A percentile compares a stretch with the other conserved stretches of the same genome.
Conservation (phyloP, 306 rosid species). For the Prunus davidiana region DNA sequence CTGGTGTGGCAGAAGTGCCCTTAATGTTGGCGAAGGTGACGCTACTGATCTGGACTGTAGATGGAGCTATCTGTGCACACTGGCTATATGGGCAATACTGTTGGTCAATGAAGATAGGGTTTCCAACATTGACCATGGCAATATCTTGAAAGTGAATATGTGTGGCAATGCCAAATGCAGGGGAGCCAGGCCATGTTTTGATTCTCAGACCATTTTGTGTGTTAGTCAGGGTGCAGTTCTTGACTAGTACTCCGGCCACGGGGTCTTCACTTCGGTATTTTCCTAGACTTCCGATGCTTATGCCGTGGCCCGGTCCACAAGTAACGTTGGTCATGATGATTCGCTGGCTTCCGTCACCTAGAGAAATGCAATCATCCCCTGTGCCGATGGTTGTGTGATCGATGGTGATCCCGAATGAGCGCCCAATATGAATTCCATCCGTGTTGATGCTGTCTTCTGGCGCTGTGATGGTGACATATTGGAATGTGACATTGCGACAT, state of each 20-base stretch:
- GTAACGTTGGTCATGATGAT: constrained; percentile 16
- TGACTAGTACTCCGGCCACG: constrained; percentile 19
- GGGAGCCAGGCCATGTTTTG: constrained; percentile 43
- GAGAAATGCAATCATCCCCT: constrained; percentile 53
- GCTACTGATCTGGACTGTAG: not conserved
- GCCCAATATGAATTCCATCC: constrained; percentile 51
- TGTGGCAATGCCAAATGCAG: not conserved
- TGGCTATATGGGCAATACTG: constrained; percentile 50
- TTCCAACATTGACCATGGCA: constrained; percentile 32
- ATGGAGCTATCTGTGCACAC: not conserved
- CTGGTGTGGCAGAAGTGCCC: not conserved
- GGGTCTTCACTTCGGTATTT: constrained; percentile 26
- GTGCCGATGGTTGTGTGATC: constrained; percentile 26
- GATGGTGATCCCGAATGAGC: constrained; percentile 34
- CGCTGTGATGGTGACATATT: constrained; percentile 22
- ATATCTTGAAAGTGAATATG: constrained; percentile 38
- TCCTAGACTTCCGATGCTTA: constrained; percentile 44
- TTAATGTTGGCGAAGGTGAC: not conserved
- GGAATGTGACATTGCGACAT: constrained; percentile 34
- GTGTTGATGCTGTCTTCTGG: constrained; percentile 34
- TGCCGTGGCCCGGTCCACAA: constrained; percentile 51
- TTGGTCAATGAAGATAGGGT: constrained; percentile 46
- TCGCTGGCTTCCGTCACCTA: constrained; percentile 38
- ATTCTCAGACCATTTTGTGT: constrained; percentile 45
- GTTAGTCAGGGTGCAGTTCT: constrained; percentile 24